A percentile compares a stretch with the other conserved stretches of the same genome.
Evolutionary conservation across 2,329 filamentous ascomycete species (phyloP).

Genomic region (Pseudocercospora vitis): DNA sequence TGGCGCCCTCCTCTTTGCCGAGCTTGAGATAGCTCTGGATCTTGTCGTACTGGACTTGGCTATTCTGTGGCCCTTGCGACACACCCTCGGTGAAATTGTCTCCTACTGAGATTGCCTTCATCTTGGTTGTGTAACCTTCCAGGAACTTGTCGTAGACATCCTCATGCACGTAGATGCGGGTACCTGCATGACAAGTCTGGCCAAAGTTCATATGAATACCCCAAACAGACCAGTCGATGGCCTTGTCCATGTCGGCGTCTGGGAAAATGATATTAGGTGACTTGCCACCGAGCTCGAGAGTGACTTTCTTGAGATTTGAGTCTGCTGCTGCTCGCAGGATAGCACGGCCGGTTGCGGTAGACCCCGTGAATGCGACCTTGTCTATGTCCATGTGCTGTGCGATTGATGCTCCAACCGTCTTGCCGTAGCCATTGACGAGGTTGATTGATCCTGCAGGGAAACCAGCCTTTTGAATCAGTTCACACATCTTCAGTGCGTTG

Average conservation of each 20-base stretch:
- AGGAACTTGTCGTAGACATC: constrained; percentile 68
- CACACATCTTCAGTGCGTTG: constrained; percentile 63
- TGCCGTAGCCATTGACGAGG: constrained; percentile 83
- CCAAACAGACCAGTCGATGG: constrained; percentile 86
- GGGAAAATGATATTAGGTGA: constrained; percentile 82
- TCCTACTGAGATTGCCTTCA: constrained; percentile 40
- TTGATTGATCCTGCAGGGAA: constrained; percentile 76
- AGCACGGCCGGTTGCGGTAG: constrained; percentile 80
- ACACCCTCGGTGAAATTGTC: constrained; percentile 46
- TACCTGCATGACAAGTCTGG: constrained; percentile 92
- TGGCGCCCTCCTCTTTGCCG: constrained; percentile 21
- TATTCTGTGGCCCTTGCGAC: constrained; percentile 57
- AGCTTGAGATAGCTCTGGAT: constrained; percentile 37
- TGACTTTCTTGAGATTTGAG: constrained; percentile 56
- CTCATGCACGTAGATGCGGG: constrained; percentile 87
- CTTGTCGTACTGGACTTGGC: constrained; percentile 56
- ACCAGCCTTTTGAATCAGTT: constrained; percentile 76
- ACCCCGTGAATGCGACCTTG: constrained; percentile 87
- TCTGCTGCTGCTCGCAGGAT: constrained; percentile 79
- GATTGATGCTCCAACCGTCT: constrained; percentile 43
- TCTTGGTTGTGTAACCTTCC: constrained; percentile 46
- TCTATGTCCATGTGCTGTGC: constrained; percentile 71
- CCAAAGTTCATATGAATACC: constrained; percentile 93
- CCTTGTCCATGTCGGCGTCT: constrained; percentile 85
- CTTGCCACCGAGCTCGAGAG: constrained; percentile 87